Base-by-base conservation (phyloP, 257 asterid genomes). In the Lycium ferocissimum region DNA sequence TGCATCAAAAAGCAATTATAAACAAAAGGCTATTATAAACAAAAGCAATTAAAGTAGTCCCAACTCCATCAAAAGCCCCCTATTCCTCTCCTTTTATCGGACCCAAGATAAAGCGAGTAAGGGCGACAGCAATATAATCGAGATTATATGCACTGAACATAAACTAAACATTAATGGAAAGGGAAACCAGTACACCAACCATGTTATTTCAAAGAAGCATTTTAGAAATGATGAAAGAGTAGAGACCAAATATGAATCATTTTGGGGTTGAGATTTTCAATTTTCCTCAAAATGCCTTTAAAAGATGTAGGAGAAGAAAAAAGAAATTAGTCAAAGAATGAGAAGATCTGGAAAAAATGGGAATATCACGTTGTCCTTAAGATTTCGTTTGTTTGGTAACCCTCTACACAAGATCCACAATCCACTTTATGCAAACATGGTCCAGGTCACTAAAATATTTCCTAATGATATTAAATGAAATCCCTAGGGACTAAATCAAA, bases 1-100 rank as follows among this genome's bases (percentile, higher is more conserved):
- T 75, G 61, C 26, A 51, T 76, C 13, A 26, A 51, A 22, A 76
- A 26, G 63, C 17, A 76, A 75, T 26, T 76, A 76, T 15, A 76
- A 76, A 56, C 12, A 51, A 53, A 26, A 76, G 57, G 26, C 13
- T 13, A 51, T 76, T 76, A 76, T 15, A 76, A 76, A 56, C 12
- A 51, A 53, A 26, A 76, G 57, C 7, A 51, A 51, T 76, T 20
- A 56, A 51, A 76, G 82, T 26, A 76, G 82, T 76, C 62, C 82
- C 62, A 76, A 76, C 47, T 76, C 81, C 43, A 51, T 76, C 82
- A 51, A 51, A 76, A 76, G 63, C 82, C 14, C 63, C 82, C 63
- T 14, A 51, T 76, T 76, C 45, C 40, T 51, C 63, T 76, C 63
- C 61, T 49, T 51, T 45, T 12, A 13, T 26, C 7, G 20, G 61